phyloP scores from a whole-genome alignment of 1,139 yeast species.

The Candida albicans region DNA sequence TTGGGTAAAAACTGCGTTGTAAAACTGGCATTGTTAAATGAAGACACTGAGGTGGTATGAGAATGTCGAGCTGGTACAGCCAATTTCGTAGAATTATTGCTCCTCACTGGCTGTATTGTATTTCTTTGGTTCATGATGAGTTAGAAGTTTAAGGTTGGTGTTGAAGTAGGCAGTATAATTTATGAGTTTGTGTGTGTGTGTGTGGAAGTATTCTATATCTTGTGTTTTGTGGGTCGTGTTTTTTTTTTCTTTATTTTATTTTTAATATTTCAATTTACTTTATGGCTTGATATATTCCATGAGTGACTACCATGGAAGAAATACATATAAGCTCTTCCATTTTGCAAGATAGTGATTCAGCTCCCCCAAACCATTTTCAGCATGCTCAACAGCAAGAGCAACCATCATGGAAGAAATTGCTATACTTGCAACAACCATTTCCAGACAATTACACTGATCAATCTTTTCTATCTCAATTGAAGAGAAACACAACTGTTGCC shows the following conservation, averaged over 20 bases:
- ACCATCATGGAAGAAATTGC: conserved; percentile 69
- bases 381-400: not conserved
- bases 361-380: no score
- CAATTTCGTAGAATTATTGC: conserved; percentile 8
- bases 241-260: not conserved
- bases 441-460: conserved; percentile 90
- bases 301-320: no score
- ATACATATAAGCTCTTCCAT: no score
- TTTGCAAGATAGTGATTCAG: no score
- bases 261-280: not conserved
- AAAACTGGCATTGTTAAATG: conserved; percentile 7
- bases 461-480: conserved; percentile 75
- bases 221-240: not conserved
- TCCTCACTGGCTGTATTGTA: conserved; percentile 6
- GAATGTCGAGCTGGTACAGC: conserved; percentile 15
- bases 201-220: no score
- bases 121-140: not conserved
- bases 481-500: conserved; percentile 73
- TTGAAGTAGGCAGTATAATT: no score
- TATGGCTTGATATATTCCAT: no score
- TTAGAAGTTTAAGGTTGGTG: not conserved
- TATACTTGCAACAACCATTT: conserved; percentile 85
- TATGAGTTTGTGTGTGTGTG: no score
- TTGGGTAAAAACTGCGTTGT: conserved; percentile 8
- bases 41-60: conserved; percentile 14